A percentile compares a stretch with the other conserved stretches of the same genome.
Evolutionary conservation across 805 yeast genomes (phyloP).

Genomic region (Cyberlindnera xylosilytica): DNA sequence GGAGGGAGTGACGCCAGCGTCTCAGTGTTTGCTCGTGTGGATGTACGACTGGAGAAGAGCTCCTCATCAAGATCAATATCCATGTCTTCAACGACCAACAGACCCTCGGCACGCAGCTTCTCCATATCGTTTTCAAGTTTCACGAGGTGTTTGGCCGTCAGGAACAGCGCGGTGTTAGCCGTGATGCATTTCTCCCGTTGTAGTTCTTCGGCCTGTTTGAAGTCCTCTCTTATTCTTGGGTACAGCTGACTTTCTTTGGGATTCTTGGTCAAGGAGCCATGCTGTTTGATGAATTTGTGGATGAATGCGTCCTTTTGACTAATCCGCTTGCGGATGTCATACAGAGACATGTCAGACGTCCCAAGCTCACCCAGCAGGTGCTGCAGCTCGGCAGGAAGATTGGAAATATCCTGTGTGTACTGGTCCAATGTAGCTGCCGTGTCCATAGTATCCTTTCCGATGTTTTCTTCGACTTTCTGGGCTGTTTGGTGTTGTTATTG

Average conservation of each 20-base stretch:
- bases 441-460: slow-evolving; percentile 55
- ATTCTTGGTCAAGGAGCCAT: slow-evolving; percentile 76
- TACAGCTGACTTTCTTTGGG: slow-evolving; percentile 74
- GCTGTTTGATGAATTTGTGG: slow-evolving; percentile 76
- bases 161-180: slow-evolving; percentile 79
- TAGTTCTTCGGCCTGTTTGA: slow-evolving; percentile 51
- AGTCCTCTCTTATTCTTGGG: slow-evolving; percentile 66
- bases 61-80: slow-evolving; percentile 32
- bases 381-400: slow-evolving; percentile 83
- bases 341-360: slow-evolving; percentile 60
- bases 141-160: slow-evolving; percentile 70
- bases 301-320: slow-evolving; percentile 73
- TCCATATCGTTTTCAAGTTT: slow-evolving; percentile 74
- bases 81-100: slow-evolving; percentile 50
- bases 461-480: neutral
- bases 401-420: slow-evolving; percentile 69
- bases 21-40: slow-evolving; percentile 30
- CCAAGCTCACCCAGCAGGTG: slow-evolving; percentile 77
- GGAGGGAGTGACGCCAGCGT: neutral
- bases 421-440: slow-evolving; percentile 82
- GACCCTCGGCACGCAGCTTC: slow-evolving; percentile 76
- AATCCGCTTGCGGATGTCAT: slow-evolving; percentile 63
- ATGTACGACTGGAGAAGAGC: slow-evolving; percentile 29
- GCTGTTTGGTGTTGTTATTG: neutral
- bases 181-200: slow-evolving; percentile 78